Base-by-base conservation (phyloP, 2,329 filamentous ascomycete genomes). In the Cephalotrichum gorgonifer region DNA sequence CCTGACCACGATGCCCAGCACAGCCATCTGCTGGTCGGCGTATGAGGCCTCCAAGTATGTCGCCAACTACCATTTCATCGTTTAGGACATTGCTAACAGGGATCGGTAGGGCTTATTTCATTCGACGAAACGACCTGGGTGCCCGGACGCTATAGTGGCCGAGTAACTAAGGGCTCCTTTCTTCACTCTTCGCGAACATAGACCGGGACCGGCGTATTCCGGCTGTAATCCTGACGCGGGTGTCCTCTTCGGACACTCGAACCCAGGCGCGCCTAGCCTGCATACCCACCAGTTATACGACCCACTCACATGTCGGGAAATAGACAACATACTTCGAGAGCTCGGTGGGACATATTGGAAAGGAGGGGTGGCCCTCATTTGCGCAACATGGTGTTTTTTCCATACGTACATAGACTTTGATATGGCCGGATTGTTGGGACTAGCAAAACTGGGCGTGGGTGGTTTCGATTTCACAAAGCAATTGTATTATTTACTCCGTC, bases 1-100 rank as follows among this genome's bases (percentile, higher is more conserved):
- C 44, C 83, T 98, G 54, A 96, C 90, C 11, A 95, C 93, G 2
- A 97, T 97, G 86, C 93, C 93, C 20, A 96, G 90, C 70, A 98
- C 93, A 30, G 93, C 93, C n/a, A 98, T 98, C 62, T 98, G 93
- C 75, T 98, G 93, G 93, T 93, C 80, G 35, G 79, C 79, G 27
- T 84, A 84, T 57, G 80, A 84, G 59, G 80, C 80, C 54, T 83
- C 78, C 57, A 84, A 84, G 80, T 83, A 67, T 60, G 78, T 69
- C 22, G 45, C 28, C n/a, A 15, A 27, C 8, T 41, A 22, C 14
- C 20, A 11, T n/a, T 17, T 9, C 12, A 27, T 47, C 12, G 17
- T 23, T 14, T 2, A 12, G 20, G 25, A 15, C 26, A 31, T 14
- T 31, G 30, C 41, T 49, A 49, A 49, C 25, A 26, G 11, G 17